Conservation (phyloP, 2,329 filamentous ascomycete genomes). For the Ascochyta clinopodiicola region DNA sequence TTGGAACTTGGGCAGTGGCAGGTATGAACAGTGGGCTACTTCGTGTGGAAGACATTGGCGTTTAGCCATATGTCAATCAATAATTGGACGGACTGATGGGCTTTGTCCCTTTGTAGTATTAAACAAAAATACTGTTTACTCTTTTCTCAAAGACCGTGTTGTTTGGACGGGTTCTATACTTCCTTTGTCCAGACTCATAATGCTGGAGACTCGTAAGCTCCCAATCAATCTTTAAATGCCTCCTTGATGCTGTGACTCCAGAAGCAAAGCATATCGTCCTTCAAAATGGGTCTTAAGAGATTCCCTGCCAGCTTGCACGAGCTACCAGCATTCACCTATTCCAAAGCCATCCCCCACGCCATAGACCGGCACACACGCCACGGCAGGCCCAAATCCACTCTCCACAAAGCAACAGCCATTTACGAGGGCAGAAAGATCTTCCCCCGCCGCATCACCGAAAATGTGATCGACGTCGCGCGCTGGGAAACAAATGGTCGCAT, state of each 20-base stretch:
- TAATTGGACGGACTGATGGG: too few species aligned
- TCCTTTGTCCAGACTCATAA: too few species aligned
- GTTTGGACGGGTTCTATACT: too few species aligned
- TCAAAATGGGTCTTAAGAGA: too few species aligned
- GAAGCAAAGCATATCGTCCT: too few species aligned
- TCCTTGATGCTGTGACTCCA: too few species aligned
- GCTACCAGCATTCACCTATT: not conserved
- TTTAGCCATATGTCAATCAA: conserved; percentile 13
- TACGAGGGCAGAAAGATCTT: not conserved
- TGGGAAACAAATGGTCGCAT: not conserved
- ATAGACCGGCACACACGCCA: not conserved
- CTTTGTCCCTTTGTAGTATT: too few species aligned
- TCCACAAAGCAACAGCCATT: not conserved
- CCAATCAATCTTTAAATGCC: too few species aligned
- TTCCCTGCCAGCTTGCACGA: too few species aligned
- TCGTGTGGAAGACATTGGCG: conserved; percentile 57
- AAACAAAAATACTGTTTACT: too few species aligned
- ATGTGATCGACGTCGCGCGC: not conserved
- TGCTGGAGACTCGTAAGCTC: too few species aligned
- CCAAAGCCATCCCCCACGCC: not conserved
- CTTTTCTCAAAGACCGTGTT: too few species aligned
- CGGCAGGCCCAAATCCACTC: not conserved
- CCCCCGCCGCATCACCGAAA: not conserved
- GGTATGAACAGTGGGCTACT: conserved; percentile 57
- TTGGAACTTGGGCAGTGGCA: conserved; percentile 59